Evolutionary conservation across 2,329 filamentous ascomycete genomes (phyloP), one percentile per base, ranked within the genome.

Genomic region (Sporothrix schenckii): DNA sequence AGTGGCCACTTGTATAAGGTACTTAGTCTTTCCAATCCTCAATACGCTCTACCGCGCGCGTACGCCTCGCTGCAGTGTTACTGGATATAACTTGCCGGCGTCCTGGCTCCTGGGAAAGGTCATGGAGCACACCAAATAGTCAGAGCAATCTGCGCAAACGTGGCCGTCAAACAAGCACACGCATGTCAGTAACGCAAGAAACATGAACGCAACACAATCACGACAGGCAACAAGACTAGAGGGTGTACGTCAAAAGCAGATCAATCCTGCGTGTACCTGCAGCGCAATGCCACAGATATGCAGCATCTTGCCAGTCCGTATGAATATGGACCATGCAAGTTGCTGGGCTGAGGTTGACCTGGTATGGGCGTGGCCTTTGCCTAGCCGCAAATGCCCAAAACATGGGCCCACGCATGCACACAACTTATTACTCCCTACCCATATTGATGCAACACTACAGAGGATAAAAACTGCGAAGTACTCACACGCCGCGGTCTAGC

Each of bases 371-470:
- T 44, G 34, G 34, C 39, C 39, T 63, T 63, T 50, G 50, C 66
- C 52, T 70, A 72, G 71, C 56, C 68, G 68, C 63, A 68, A 68
- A 30, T 72, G 65, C 54, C 30, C 49, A 69, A 69, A 27, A 27
- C 41, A 72, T 53, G 63, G 52, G 1, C 65, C 66, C 56, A 72
- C 39, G 65, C 54, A 52, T 69, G 34, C 69, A 30, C 41, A 47
- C 34, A 34, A 34, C 4, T 34, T 34, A 7, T 34, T 34, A 58
- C 39, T 66, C 60, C 52, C 65, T 47, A 63, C 53, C 54, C 53
- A 60, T 63, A 39, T 60, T 65, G 60, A 47, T 66, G 50, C 34
- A 10, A 52, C 50, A 67, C 52, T 70, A 68, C 65, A 16, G 34
- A 34, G 34, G 6, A 34, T 6, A 34, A 6, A 34, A 65, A 68